Evolutionary conservation across 1,139 yeast genomes (phyloP), one percentile per base, ranked within the genome.

Genomic region (Sugiyamaella paludigena): DNA sequence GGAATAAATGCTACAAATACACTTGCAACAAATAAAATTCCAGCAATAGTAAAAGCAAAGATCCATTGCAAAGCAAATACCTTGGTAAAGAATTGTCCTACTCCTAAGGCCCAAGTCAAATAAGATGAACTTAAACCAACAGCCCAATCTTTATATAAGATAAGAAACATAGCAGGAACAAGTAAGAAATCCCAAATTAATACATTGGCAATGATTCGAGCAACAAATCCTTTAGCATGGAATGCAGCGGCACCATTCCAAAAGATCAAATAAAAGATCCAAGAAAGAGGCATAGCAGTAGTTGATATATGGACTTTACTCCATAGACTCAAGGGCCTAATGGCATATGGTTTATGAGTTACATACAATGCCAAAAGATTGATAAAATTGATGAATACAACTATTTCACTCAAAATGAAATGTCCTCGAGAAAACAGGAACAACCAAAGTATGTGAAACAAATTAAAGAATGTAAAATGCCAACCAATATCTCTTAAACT

Each of bases 231-330:
- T 10, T 69, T 60, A 36, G 79, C 73, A 62, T 79, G 82, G 58
- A 80, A 75, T 61, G 81, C 70, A 29, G 83, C 83, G 2, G 95
- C 91, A 34, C 95, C 94, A 61, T 84, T 84, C 95, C 95, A 86
- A 71, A 86, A 83, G 37, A 87, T 65, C 27, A 81, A 83, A 63
- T 80, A 84, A 54, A 84, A 65, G 35, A 83, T 69, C 95, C 95
- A 87, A 27, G 87, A 74, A 48, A 85, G 67, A 30, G 95, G 94
- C 60, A 85, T 59, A 0, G 91, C 87, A 12, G 79, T 73, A 12
- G 78, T 73, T n/a, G 89, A 77, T 54, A 80, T 68, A 65, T 85
- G 94, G 47, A 84, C 70, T 45, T 79, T 68, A 33, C 78, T 52
- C 81, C 84, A 81, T 53, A 73, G 71, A 52, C 70, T 59, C 44